phyloP scores from a whole-genome alignment of 257 asterid species.

The Striga asiatica region DNA sequence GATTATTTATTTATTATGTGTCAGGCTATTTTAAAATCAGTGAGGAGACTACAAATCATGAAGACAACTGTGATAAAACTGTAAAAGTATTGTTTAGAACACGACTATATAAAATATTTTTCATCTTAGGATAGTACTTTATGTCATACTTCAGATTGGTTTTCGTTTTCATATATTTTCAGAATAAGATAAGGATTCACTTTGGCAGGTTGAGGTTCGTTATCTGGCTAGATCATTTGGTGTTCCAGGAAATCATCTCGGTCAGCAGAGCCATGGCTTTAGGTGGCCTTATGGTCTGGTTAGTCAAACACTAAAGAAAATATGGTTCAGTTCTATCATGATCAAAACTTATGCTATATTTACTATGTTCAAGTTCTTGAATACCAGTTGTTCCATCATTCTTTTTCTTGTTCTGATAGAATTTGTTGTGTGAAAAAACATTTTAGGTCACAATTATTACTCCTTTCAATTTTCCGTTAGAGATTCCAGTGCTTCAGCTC shows the following conservation, averaged over 20 bases:
- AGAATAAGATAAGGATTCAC: not conserved
- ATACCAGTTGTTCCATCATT: too few relatives aligned
- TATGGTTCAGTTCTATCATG: too few relatives aligned
- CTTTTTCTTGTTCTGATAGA: too few relatives aligned
- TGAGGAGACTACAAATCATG: slow-evolving; percentile 51
- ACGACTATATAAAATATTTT: too few relatives aligned
- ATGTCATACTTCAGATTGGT: not conserved
- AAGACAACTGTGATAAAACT: too few relatives aligned
- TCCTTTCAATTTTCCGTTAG: slow-evolving; percentile 93
- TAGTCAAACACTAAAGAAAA: slow-evolving; percentile 28
- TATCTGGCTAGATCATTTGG: slow-evolving; percentile 87
- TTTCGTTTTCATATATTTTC: slow-evolving; percentile 3
- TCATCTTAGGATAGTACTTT: too few relatives aligned
- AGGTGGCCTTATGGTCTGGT: slow-evolving; percentile 99
- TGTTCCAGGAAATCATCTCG: slow-evolving; percentile 96
- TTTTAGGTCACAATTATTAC: slow-evolving; percentile 89
- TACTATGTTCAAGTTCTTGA: too few relatives aligned
- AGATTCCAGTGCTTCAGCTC: slow-evolving; percentile 93
- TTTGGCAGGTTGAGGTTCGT: slow-evolving; percentile 82
- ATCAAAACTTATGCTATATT: too few relatives aligned
- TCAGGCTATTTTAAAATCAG: slow-evolving; percentile 56
- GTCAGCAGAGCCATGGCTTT: slow-evolving; percentile 97
- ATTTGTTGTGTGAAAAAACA: not conserved
- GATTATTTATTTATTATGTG: not conserved
- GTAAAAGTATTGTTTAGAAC: too few relatives aligned